These are phyloP conservation scores for Fusarium sp. DNA, from an alignment of 2,329 filamentous ascomycete genomes.

Conservation along the genomic window DNA sequence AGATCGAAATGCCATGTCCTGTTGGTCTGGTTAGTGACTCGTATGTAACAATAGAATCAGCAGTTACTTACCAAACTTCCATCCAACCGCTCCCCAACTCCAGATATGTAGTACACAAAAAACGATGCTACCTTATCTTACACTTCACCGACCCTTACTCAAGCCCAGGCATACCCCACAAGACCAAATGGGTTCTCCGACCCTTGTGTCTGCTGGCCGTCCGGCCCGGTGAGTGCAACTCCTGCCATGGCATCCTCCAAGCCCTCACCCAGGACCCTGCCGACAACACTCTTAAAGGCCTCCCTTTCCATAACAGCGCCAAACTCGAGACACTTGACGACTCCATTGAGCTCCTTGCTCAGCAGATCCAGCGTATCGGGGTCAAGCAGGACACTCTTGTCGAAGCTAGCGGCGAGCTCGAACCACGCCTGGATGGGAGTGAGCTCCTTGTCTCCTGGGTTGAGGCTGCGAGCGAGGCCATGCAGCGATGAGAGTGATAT, in stretches of 20 bases:
- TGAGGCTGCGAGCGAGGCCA: constrained; percentile 58
- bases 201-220: background rate
- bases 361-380: constrained; percentile 49
- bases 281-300: constrained; percentile 59
- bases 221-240: background rate
- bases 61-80: background rate
- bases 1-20: background rate
- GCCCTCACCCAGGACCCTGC: constrained; percentile 50
- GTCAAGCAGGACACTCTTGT: constrained; percentile 51
- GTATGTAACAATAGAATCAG: background rate
- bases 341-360: constrained; percentile 53
- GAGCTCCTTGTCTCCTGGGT: constrained; percentile 54
- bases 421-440: constrained; percentile 67
- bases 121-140: background rate
- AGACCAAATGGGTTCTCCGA: constrained; percentile 1
- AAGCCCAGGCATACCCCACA: constrained; percentile 24
- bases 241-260: constrained; percentile 32
- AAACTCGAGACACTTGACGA: constrained; percentile 59
- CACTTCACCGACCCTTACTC: background rate
- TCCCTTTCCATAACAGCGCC: constrained; percentile 59
- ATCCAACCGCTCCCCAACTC: background rate
- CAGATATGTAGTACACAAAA: background rate
- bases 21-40: background rate
- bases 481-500: constrained; percentile 57
- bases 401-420: constrained; percentile 58